Conservation (phyloP, 345 rosid genomes). For the Euphorbia lathyris region DNA sequence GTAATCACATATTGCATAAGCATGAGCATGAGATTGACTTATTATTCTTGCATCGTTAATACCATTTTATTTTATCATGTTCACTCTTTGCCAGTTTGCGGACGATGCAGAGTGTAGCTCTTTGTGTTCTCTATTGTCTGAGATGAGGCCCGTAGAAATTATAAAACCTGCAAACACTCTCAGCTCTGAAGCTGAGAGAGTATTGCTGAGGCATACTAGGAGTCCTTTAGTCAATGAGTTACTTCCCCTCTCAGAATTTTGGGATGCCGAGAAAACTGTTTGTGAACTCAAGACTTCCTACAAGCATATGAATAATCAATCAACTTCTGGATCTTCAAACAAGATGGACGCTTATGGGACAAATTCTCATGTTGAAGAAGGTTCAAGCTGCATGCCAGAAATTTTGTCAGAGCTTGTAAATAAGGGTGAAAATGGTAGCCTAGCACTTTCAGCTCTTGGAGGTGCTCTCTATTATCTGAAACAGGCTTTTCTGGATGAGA, state of each 20-base stretch:
- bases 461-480: constrained; percentile 85
- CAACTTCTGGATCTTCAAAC: constrained; percentile 33
- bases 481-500: constrained; percentile 84
- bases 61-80: constrained; percentile 11
- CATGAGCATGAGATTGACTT: background rate
- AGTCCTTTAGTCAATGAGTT: constrained; percentile 80
- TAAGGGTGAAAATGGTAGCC: constrained; percentile 49
- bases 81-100: constrained; percentile 48
- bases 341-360: constrained; percentile 29
- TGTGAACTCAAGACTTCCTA: constrained; percentile 53
- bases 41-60: background rate
- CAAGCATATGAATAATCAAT: constrained; percentile 38
- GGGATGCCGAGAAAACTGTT: constrained; percentile 85
- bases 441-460: constrained; percentile 95
- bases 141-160: constrained; percentile 90
- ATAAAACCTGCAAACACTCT: constrained; percentile 72
- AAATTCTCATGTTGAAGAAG: constrained; percentile 31
- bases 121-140: constrained; percentile 71
- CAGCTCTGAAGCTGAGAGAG: constrained; percentile 74
- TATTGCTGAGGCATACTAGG: constrained; percentile 75
- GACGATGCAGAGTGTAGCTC: constrained; percentile 85
- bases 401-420: constrained; percentile 49
- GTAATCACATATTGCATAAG: background rate
- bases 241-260: constrained; percentile 70
- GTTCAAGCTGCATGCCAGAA: constrained; percentile 45